phyloP scores from a whole-genome alignment of 495 filamentous ascomycete species.

The Neurospora intermedia region DNA sequence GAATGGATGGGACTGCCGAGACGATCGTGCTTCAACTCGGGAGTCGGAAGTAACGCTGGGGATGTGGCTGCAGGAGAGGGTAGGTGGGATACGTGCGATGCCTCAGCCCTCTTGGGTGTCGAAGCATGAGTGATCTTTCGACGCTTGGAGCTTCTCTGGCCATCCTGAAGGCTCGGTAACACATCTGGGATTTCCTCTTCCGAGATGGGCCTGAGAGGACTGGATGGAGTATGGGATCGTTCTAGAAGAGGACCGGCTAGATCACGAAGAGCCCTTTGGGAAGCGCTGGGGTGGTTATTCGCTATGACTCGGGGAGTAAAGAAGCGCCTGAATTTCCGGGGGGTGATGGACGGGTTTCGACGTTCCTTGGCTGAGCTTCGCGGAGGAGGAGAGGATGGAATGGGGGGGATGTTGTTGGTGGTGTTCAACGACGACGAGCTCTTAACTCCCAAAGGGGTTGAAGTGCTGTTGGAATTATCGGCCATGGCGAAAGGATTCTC shows the following conservation, averaged over 20 bases:
- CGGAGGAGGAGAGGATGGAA: slow-evolving; percentile 25
- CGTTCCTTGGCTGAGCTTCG: slow-evolving; percentile 30
- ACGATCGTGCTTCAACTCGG: slow-evolving; percentile 12
- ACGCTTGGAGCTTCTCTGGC: slow-evolving; percentile 22
- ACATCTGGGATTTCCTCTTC: slow-evolving; percentile 21
- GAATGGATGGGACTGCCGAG: slow-evolving; percentile 29
- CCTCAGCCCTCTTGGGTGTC: slow-evolving; percentile 8
- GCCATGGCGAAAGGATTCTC: background rate
- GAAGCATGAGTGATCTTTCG: slow-evolving; percentile 26
- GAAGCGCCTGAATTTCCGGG: slow-evolving; percentile 67
- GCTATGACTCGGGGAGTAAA: slow-evolving; percentile 60
- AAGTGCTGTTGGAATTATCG: slow-evolving; percentile 12
- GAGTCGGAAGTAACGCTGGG: slow-evolving; percentile 13
- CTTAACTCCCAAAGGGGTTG: slow-evolving; percentile 9
- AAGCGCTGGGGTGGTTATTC: slow-evolving; percentile 36
- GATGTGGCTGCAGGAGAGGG: slow-evolving; percentile 19
- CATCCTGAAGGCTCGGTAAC: slow-evolving; percentile 12
- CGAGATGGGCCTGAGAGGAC: slow-evolving; percentile 29
- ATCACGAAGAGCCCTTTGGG: slow-evolving; percentile 55
- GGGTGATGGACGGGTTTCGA: slow-evolving; percentile 50
- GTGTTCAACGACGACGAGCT: slow-evolving; percentile 13
- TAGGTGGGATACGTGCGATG: slow-evolving; percentile 9
- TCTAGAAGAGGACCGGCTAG: slow-evolving; percentile 57
- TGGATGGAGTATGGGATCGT: slow-evolving; percentile 39
- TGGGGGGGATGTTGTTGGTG: slow-evolving; percentile 13